Base-by-base conservation (phyloP, 2,329 filamentous ascomycete species). In the Sporothrix curviconia region DNA sequence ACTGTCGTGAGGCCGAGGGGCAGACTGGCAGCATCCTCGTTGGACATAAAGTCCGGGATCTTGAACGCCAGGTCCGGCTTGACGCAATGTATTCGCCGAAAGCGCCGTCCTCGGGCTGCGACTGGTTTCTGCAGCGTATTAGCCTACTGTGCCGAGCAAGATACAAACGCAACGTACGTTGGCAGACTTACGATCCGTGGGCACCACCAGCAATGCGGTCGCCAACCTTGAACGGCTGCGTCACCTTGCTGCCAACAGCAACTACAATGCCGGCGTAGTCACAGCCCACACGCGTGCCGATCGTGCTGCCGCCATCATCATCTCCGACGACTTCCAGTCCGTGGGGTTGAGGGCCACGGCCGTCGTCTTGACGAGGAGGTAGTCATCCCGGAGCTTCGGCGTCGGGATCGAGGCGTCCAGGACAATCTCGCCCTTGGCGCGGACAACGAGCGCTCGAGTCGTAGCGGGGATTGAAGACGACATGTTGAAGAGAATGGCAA, bases 251-350 rank as follows among this genome's bases (percentile, higher is more conserved):
- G 8, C 77, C 78, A 24, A 80, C 68, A 54, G 75, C 71, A 37
- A 76, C 72, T 2, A 81, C 72, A 14, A 74, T 64, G 39, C 78
- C 77, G 28, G 73, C 71, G 56, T 73, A 79, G 63, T 80, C 78
- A 55, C 71, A 75, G n/a, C 76, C 36, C 4, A 62, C 58, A 8
- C 60, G 56, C 3, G 47, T n/a, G 24, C 58, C 58, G 4, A 6
- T 28, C 8, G 58, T 43, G 55, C 53, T 12, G 7, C 56, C 56
- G 43, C 61, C 7, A 61, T 14, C 4, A 34, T 0, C 14, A 36
- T 34, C 3, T 61, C 56, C 17, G 62, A 28, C 42, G 63, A 50
- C 60, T 69, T 68, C 64, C 63, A 65, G 59, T 69, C 67, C 3
- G 65, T 67, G 5, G 67, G 67, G 56, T 69, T 69, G 12, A 68